A percentile compares a stretch with the other conserved stretches of the same genome.
Evolutionary conservation across 805 yeast genomes (phyloP).

Genomic region (Kuraishia ogatae): DNA sequence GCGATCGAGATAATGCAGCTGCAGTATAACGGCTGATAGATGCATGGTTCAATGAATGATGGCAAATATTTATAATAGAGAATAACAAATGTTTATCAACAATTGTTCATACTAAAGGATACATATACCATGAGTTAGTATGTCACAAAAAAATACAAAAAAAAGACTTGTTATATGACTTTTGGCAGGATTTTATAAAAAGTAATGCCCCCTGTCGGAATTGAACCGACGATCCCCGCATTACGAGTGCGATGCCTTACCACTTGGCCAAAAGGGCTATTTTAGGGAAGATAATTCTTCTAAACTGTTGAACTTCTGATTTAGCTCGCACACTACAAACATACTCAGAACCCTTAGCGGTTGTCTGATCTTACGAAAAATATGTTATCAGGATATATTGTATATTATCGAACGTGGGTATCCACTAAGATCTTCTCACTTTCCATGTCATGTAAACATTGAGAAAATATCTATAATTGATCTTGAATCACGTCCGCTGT

Average conservation of each 20-base stretch:
- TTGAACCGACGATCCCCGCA: conserved; percentile 37
- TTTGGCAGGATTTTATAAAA: not conserved
- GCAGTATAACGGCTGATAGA: not conserved
- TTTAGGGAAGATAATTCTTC: not conserved
- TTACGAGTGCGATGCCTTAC: conserved; percentile 39
- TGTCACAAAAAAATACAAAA: not conserved
- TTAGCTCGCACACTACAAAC: not conserved
- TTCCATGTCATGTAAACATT: not conserved
- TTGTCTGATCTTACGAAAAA: too few species aligned
- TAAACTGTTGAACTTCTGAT: not conserved
- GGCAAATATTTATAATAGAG: not conserved
- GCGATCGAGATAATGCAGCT: not conserved
- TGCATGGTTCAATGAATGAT: not conserved
- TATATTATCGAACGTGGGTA: not conserved
- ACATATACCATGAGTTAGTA: too few species aligned
- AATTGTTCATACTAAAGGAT: too few species aligned
- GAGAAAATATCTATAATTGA: not conserved
- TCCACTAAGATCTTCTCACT: not conserved
- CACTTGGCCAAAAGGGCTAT: conserved; percentile 35
- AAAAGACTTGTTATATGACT: not conserved
- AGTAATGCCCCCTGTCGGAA: conserved; percentile 30
- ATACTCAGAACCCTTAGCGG: too few species aligned
- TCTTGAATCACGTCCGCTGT: not conserved
- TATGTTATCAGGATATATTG: too few species aligned
- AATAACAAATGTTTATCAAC: too few species aligned